A percentile compares a stretch with the other conserved stretches of the same genome.
Evolutionary conservation across 441 rosid genomes (phyloP).

Genomic region (Erodium moschatum): DNA sequence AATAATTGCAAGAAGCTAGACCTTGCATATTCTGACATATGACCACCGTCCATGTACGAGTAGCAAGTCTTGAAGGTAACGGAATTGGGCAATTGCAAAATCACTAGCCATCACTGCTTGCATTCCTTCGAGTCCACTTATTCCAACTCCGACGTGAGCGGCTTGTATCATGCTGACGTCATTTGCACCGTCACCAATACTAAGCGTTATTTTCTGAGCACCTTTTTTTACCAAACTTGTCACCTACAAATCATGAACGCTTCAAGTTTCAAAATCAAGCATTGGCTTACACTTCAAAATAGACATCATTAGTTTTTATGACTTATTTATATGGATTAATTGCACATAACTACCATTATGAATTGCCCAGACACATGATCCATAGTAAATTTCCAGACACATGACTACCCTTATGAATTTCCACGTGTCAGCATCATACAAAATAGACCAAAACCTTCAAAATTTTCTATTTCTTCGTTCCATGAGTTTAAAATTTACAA

Average conservation of each 20-base stretch:
- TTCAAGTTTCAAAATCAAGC: constrained; percentile 13
- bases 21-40: constrained; percentile 98
- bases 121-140: constrained; percentile 92
- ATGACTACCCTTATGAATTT: too few species aligned
- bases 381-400: too few species aligned
- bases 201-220: constrained; percentile 88
- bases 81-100: constrained; percentile 83
- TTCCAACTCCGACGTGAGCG: constrained; percentile 87
- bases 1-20: constrained; percentile 22
- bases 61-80: constrained; percentile 58
- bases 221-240: constrained; percentile 94
- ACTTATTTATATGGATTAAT: too few species aligned
- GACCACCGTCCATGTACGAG: constrained; percentile 99
- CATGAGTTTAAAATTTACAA: too few species aligned
- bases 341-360: too few species aligned
- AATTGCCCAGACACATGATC: too few species aligned
- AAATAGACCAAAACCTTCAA: too few species aligned
- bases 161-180: constrained; percentile 98
- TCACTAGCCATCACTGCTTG: constrained; percentile 86
- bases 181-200: constrained; percentile 96
- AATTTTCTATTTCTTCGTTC: too few species aligned
- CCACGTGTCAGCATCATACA: too few species aligned
- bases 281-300: constrained; percentile 3
- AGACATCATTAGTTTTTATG: too few species aligned
- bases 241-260: constrained; percentile 46